Evolutionary conservation across 192 early-diverging fungal species (phyloP), one percentile per base, ranked within the genome.

Genomic region (Backusella luteola): DNA sequence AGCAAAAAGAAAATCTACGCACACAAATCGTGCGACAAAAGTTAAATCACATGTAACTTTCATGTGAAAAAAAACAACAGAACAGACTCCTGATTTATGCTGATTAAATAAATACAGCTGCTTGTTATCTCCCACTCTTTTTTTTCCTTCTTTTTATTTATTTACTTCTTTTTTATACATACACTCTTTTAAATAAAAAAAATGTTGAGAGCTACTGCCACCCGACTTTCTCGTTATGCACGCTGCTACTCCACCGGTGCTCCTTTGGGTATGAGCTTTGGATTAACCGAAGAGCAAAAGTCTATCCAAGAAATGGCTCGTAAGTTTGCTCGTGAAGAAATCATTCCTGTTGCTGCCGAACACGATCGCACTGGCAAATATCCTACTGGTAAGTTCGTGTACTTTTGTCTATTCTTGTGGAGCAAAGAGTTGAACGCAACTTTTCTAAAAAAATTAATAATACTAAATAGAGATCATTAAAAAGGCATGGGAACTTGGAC

Each of bases 301-400:
- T 88, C 94, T 29, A 89, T 96, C 74, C 96, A 97, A 84, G 94
- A 96, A 23, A 90, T 95, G 2, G 94, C 96, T 52, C 91, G 92
- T 79, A 94, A 94, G 84, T 97, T 98, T 83, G 90, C 94, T 29
- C 88, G 82, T 69, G 93, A 98, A 39, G 93, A 96, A 59, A 94
- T 98, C 76, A 95, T 91, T 67, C 96, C 96, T 23, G 86, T 93
- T 19, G 97, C 97, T 8, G 95, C 95, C 6, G 91, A 98, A 82
- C 95, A 97, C 81, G 97, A 98, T 81, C 85, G 90, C 69, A 97
- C 95, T 19, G 97, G 97, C 68, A 94, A 97, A 82, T 98, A 97
- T 83, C 97, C 97, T 12, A 74, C 75, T n/a, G 81, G 80, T 81
- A 59, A 74, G 52, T 49, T 49, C 5, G 46, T 7, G 46, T 49